Evolutionary conservation across 768 basidiomycete genomes (phyloP).

Genomic region (Lactarius sanguifluus): DNA sequence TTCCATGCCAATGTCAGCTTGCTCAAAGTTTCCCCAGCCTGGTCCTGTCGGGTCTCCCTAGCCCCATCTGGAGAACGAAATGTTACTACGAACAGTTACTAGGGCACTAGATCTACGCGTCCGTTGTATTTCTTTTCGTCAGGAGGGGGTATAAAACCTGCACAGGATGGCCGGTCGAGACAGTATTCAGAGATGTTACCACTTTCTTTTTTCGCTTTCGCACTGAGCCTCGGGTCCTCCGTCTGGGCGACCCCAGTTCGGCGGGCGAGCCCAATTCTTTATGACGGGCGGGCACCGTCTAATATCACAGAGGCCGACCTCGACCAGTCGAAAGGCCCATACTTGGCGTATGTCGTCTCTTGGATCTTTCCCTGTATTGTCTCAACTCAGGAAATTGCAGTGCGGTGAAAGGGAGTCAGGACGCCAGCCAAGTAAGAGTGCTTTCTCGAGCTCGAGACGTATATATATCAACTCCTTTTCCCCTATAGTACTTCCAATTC

Average conservation of each 20-base stretch:
- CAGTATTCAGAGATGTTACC: constrained; percentile 1
- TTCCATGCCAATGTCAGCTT: background rate
- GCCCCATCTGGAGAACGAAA: background rate
- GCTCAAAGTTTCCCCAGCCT: background rate
- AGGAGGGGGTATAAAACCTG: background rate
- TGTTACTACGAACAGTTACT: background rate
- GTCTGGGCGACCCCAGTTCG: constrained; percentile 39
- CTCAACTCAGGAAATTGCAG: constrained; percentile 35
- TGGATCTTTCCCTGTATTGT: background rate
- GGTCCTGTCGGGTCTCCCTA: background rate
- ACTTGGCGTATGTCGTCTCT: constrained; percentile 47
- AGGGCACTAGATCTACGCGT: background rate
- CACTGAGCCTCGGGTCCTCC: constrained; percentile 9
- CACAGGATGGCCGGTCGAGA: background rate
- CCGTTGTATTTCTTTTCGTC: background rate
- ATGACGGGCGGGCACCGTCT: constrained; percentile 50
- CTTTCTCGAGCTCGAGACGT: constrained; percentile 6
- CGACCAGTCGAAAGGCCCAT: constrained; percentile 50
- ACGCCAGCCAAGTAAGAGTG: constrained; percentile 51
- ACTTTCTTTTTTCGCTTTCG: background rate
- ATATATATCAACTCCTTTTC: background rate
- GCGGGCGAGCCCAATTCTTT: constrained; percentile 35
- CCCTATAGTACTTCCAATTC: constrained; percentile 45
- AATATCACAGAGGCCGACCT: constrained; percentile 45
- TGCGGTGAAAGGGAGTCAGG: constrained; percentile 53